Evolutionary conservation across 805 yeast species (phyloP).

Genomic region (Teunomyces tritomae): DNA sequence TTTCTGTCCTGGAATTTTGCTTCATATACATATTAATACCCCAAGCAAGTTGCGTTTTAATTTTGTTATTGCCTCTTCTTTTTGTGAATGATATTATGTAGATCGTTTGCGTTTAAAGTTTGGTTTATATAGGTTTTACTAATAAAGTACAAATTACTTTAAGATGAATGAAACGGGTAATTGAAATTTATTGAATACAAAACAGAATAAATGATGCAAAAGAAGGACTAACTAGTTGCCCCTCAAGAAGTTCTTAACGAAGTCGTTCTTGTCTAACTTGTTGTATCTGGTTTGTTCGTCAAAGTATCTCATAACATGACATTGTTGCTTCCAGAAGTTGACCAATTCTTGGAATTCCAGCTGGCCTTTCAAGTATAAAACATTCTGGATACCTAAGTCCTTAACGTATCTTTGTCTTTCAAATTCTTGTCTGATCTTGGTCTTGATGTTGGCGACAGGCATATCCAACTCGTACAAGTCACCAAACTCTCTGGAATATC

Average conservation of each 20-base stretch:
- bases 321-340: constrained; percentile 87
- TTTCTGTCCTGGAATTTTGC: constrained; percentile 9
- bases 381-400: constrained; percentile 63
- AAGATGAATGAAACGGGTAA: background rate
- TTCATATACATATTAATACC: constrained; percentile 10
- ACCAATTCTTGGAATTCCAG: constrained; percentile 88
- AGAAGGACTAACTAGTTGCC: constrained; percentile 40
- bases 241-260: constrained; percentile 71
- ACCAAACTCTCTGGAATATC: constrained; percentile 57
- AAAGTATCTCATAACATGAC: constrained; percentile 81
- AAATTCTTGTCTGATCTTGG: constrained; percentile 85
- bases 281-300: constrained; percentile 61
- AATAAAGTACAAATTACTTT: constrained; percentile 1
- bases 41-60: constrained; percentile 4
- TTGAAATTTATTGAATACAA: constrained; percentile 1
- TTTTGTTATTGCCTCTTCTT: constrained; percentile 2
- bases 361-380: constrained; percentile 76
- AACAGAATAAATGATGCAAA: constrained; percentile 3
- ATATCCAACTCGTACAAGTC: constrained; percentile 70
- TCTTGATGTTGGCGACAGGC: constrained; percentile 75
- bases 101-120: constrained; percentile 1
- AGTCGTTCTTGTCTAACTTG: constrained; percentile 55
- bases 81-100: constrained; percentile 3
- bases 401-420: constrained; percentile 78
- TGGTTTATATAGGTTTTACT: constrained; percentile 5